Conservation (phyloP, 257 asterid genomes). For the Rauvolfia tetraphylla region DNA sequence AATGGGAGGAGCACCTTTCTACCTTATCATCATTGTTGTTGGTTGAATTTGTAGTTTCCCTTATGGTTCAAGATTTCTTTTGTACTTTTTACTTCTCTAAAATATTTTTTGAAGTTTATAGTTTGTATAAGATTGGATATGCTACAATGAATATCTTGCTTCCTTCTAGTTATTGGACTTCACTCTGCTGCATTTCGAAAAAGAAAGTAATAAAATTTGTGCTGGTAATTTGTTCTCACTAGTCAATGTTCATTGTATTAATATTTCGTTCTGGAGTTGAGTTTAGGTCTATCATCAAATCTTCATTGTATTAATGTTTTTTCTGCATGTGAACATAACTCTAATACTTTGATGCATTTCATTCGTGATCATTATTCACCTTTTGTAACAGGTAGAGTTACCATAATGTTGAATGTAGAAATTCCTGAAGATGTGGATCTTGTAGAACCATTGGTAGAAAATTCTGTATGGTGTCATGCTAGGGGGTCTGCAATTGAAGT, state of each 20-base stretch:
- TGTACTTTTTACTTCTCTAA: too few species aligned
- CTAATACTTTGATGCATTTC: background rate
- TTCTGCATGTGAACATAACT: conserved; percentile 1
- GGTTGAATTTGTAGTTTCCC: background rate
- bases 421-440: conserved; percentile 62
- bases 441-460: conserved; percentile 68
- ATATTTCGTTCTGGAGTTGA: background rate
- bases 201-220: background rate
- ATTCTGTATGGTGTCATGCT: conserved; percentile 76
- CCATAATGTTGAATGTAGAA: conserved; percentile 48
- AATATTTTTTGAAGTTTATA: background rate
- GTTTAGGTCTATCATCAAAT: background rate
- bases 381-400: conserved; percentile 58
- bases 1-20: background rate
- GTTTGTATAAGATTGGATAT: background rate
- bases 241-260: background rate
- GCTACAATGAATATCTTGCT: background rate
- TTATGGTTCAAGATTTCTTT: too few species aligned
- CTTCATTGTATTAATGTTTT: background rate
- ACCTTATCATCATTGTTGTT: background rate
- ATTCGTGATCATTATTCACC: background rate
- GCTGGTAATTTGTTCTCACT: background rate
- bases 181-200: background rate
- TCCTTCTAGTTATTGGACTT: background rate
- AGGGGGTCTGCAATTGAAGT: conserved; percentile 86